These are phyloP conservation scores for Rozella allomycis DNA, from an alignment of 371 early-diverging fungal species.

Conservation along the genomic window DNA sequence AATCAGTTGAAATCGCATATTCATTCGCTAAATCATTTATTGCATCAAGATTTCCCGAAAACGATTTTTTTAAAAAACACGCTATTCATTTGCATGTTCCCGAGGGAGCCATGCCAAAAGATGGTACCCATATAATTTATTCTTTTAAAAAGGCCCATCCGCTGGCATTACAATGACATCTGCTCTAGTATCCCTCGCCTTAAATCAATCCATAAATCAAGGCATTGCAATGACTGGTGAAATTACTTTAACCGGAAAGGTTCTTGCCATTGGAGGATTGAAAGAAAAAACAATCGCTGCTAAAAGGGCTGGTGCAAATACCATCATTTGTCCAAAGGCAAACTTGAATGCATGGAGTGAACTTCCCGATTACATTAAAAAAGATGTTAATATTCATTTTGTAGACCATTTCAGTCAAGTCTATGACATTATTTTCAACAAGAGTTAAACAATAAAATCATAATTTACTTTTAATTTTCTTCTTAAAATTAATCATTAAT, in stretches of 20 bases:
- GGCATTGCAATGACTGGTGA: conserved; percentile 94
- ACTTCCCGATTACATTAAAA: conserved; percentile 66
- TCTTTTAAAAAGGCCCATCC: conserved; percentile 43
- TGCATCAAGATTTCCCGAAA: conserved; percentile 45
- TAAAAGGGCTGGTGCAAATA: conserved; percentile 70
- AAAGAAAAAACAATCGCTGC: conserved; percentile 95
- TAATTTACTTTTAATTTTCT: no score
- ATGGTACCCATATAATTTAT: conserved; percentile 31
- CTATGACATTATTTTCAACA: background rate
- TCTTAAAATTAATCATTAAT: no score
- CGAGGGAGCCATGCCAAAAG: conserved; percentile 92
- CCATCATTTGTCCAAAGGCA: conserved; percentile 67
- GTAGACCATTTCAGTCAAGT: background rate
- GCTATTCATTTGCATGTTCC: conserved; percentile 87
- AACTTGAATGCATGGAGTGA: conserved; percentile 87
- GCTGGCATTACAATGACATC: conserved; percentile 91
- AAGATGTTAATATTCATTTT: conserved; percentile 41
- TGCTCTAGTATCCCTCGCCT: conserved; percentile 66
- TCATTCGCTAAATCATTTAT: conserved; percentile 66
- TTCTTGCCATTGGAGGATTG: conserved; percentile 87
- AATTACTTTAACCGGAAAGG: conserved; percentile 82
- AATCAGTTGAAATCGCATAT: conserved; percentile 81
- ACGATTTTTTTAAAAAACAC: conserved; percentile 70
- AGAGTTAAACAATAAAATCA: background rate
- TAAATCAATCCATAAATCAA: conserved; percentile 42